phyloP scores from a whole-genome alignment of 2,329 filamentous ascomycete species.

The Botrytis fragariae region DNA sequence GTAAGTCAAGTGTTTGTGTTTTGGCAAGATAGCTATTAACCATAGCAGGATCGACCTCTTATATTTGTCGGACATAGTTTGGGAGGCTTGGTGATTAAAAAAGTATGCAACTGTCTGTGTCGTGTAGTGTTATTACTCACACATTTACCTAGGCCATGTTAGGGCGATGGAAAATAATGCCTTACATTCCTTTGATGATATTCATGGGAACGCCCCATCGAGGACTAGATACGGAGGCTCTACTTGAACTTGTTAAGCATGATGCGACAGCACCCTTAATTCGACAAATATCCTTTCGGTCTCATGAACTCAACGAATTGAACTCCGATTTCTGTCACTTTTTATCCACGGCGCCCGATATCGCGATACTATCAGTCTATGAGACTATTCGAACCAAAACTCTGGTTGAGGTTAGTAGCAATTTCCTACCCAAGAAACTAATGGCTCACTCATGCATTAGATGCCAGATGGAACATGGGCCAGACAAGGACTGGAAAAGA shows the following conservation, averaged over 20 bases:
- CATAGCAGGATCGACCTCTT: constrained; percentile 26
- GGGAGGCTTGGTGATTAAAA: constrained; percentile 41
- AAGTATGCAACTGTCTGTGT: constrained; percentile 22
- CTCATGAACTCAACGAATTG: constrained; percentile 24
- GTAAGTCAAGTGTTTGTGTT: not conserved
- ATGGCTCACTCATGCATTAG: not conserved
- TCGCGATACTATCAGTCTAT: constrained; percentile 29
- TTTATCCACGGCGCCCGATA: constrained; percentile 17
- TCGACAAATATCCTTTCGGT: constrained; percentile 27
- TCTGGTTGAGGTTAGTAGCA: constrained; percentile 19
- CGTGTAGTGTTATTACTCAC: not conserved
- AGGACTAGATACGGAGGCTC: constrained; percentile 29
- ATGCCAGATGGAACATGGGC: constrained; percentile 19
- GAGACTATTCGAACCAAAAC: constrained; percentile 28
- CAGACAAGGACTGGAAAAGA: constrained; percentile 17
- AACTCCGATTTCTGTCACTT: constrained; percentile 26
- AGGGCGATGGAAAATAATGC: constrained; percentile 19
- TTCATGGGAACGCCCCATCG: constrained; percentile 34
- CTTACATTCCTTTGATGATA: constrained; percentile 25
- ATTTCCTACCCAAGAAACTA: not conserved
- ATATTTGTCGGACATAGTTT: constrained; percentile 41
- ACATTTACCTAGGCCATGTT: constrained; percentile 1
- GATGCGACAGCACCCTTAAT: constrained; percentile 26
- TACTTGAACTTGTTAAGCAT: constrained; percentile 28
- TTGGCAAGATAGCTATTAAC: not conserved